These are phyloP conservation scores for Epicoccum nigrum DNA, from an alignment of 2,329 filamentous ascomycete species.

Conservation along the genomic window DNA sequence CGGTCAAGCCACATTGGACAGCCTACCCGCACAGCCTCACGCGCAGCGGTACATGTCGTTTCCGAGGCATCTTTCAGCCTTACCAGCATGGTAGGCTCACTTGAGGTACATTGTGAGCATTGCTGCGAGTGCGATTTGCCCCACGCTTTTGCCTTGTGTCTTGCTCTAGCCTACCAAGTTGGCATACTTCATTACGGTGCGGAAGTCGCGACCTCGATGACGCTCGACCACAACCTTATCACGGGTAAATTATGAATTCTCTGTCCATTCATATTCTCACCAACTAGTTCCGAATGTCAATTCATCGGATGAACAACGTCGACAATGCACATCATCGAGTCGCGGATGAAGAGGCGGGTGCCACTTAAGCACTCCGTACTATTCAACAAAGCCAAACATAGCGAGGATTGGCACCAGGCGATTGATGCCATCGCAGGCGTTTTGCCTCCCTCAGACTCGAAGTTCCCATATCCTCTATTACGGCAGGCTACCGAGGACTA, in stretches of 20 bases:
- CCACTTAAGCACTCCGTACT: constrained; percentile 21
- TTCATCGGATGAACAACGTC: constrained; percentile 9
- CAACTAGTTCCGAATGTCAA: constrained; percentile 2
- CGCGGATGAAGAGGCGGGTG: constrained; percentile 22
- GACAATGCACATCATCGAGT: constrained; percentile 16
- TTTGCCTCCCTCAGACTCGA: constrained; percentile 32
- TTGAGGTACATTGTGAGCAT: background rate
- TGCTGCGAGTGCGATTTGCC: background rate
- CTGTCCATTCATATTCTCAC: background rate
- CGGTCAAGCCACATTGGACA: constrained; percentile 13
- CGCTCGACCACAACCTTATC: background rate
- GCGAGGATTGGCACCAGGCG: constrained; percentile 38
- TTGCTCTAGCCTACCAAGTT: background rate
- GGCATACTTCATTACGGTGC: background rate
- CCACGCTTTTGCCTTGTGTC: background rate
- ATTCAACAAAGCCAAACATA: constrained; percentile 34
- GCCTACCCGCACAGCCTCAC: constrained; percentile 28
- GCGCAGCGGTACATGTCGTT: constrained; percentile 3
- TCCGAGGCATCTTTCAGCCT: background rate
- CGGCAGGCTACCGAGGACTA: constrained; percentile 36
- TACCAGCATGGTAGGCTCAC: background rate
- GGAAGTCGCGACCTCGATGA: background rate
- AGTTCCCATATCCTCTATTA: constrained; percentile 32
- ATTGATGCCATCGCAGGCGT: constrained; percentile 32
- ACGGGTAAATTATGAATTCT: background rate